Evolutionary conservation across 208 protist species (phyloP).

Genomic region (Lotmaria passim): DNA sequence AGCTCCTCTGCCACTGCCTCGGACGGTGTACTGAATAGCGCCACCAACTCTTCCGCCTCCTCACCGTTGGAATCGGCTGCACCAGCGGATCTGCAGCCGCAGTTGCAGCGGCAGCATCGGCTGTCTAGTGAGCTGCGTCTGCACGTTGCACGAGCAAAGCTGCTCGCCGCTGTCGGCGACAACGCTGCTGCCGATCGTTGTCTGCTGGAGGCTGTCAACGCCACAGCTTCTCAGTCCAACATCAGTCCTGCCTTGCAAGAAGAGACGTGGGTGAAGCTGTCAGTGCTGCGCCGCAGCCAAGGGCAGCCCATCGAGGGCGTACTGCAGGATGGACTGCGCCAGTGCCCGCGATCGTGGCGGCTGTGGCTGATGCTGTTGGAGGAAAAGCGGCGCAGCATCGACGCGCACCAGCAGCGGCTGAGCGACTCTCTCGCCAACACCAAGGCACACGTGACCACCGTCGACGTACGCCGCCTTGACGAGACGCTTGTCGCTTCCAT

Average conservation of each 20-base stretch:
- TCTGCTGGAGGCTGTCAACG: constrained; percentile 37
- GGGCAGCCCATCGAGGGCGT: constrained; percentile 20
- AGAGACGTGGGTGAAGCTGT: constrained; percentile 64
- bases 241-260: constrained; percentile 29
- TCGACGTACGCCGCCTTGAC: constrained; percentile 22
- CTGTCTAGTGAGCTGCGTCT: constrained; percentile 11
- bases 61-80: not conserved
- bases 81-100: not conserved
- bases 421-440: not conserved
- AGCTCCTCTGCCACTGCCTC: not conserved
- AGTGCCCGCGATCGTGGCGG: constrained; percentile 51
- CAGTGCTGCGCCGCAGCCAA: constrained; percentile 57
- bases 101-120: not conserved
- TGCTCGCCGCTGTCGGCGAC: constrained; percentile 42
- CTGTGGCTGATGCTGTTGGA: constrained; percentile 82
- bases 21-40: not conserved
- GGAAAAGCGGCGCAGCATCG: constrained; percentile 25
- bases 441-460: not conserved
- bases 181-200: constrained; percentile 41
- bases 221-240: not conserved
- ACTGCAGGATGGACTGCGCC: constrained; percentile 25
- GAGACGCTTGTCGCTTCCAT: constrained; percentile 18
- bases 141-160: constrained; percentile 47
- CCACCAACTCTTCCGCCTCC: not conserved
- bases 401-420: constrained; percentile 11